phyloP scores from a whole-genome alignment of 805 yeast species.

The Blastobotrys americana region DNA sequence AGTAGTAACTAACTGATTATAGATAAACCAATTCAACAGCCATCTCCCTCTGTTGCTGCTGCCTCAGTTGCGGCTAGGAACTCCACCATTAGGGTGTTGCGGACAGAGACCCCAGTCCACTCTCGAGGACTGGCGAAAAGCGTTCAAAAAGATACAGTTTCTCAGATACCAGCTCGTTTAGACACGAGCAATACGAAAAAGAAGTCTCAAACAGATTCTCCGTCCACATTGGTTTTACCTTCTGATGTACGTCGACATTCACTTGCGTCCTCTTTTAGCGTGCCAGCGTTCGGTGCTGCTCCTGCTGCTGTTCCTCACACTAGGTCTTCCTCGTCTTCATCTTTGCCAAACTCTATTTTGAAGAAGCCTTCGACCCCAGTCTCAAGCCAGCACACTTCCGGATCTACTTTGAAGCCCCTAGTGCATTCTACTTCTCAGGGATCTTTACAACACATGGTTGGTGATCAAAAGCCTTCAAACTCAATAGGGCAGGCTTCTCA shows the following conservation, averaged over 20 bases:
- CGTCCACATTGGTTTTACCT: slow-evolving; percentile 18
- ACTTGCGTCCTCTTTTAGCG: slow-evolving; percentile 8
- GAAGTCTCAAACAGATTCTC: slow-evolving; percentile 5
- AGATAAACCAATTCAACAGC: background rate
- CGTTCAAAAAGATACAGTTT: too few relatives aligned
- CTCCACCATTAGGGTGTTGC: slow-evolving; percentile 2
- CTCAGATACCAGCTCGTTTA: too few relatives aligned
- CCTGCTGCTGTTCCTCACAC: slow-evolving; percentile 3
- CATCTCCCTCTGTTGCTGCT: slow-evolving; percentile 3
- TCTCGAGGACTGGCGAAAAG: slow-evolving; percentile 1
- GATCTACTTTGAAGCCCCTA: background rate
- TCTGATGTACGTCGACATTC: slow-evolving; percentile 19
- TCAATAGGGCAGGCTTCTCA: too few relatives aligned
- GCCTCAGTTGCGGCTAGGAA: slow-evolving; percentile 7
- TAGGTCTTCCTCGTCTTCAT: slow-evolving; percentile 3
- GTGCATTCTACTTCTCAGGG: too few relatives aligned
- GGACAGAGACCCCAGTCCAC: slow-evolving; percentile 5
- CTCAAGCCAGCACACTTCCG: background rate
- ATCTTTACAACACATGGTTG: too few relatives aligned
- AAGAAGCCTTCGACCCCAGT: slow-evolving; percentile 8
- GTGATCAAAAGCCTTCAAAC: too few relatives aligned
- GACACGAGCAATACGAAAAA: background rate
- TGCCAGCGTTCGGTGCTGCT: slow-evolving; percentile 12
- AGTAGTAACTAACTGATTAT: background rate
- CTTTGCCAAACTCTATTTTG: slow-evolving; percentile 8